These are phyloP conservation scores for Gyrodon lividus DNA, from an alignment of 768 basidiomycete species.

Conservation along the genomic window DNA sequence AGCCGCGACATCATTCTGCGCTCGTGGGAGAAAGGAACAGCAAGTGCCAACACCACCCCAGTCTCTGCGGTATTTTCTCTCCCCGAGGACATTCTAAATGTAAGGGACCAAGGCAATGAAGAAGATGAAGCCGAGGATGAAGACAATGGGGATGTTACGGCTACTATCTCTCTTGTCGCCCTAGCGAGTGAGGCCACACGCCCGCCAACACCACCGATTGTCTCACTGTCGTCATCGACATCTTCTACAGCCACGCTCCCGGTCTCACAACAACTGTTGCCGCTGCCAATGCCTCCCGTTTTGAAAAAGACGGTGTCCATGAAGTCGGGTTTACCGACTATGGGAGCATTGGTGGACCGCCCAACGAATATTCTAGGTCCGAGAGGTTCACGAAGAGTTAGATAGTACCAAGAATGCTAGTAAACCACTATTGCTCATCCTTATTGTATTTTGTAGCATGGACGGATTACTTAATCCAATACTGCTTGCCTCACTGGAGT, in stretches of 20 bases:
- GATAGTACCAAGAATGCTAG: slow-evolving; percentile 17
- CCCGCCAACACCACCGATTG: slow-evolving; percentile 19
- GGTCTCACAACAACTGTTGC: slow-evolving; percentile 12
- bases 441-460: slow-evolving; percentile 10
- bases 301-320: slow-evolving; percentile 22
- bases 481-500: too few species aligned
- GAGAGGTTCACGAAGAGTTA: slow-evolving; percentile 30
- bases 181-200: slow-evolving; percentile 11
- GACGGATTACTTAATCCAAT: slow-evolving; percentile 25
- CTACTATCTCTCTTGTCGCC: slow-evolving; percentile 12
- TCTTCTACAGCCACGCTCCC: slow-evolving; percentile 37
- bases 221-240: slow-evolving; percentile 38
- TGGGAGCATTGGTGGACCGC: slow-evolving; percentile 31
- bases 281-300: slow-evolving; percentile 1
- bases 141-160: slow-evolving; percentile 21
- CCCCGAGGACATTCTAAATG: slow-evolving; percentile 34
- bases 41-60: slow-evolving; percentile 36
- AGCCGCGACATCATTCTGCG: slow-evolving; percentile 59
- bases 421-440: slow-evolving; percentile 6
- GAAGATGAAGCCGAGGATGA: slow-evolving; percentile 20
- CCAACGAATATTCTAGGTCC: slow-evolving; percentile 35
- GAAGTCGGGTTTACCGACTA: slow-evolving; percentile 24
- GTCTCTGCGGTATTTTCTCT: slow-evolving; percentile 37
- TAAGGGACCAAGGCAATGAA: slow-evolving; percentile 20
- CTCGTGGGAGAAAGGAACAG: slow-evolving; percentile 43